Percentiles rank a stretch among this genome's conserved stretches.
Conservation (phyloP, 345 rosid genomes). For the Sonneratia alba region DNA sequence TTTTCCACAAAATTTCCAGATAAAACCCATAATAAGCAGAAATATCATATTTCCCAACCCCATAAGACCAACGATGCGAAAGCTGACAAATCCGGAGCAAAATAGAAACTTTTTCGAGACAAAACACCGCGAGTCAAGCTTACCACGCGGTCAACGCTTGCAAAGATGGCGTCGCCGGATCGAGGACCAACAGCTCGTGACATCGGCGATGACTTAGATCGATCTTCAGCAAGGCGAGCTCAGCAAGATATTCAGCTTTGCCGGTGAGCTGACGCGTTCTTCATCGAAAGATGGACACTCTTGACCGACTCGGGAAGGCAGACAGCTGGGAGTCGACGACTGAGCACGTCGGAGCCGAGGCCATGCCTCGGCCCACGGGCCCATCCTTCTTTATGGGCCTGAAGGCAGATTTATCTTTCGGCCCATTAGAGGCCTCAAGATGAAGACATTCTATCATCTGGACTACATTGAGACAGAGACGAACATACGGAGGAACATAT, state of each 20-base stretch:
- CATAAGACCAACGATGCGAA: not conserved
- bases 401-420: no score
- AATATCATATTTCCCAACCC: not conserved
- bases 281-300: no score
- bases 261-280: not conserved
- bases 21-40: not conserved
- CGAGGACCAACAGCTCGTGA: constrained; percentile 56
- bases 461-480: not conserved
- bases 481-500: not conserved
- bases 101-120: not conserved
- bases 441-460: no score
- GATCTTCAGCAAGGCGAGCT: not conserved
- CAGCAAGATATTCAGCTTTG: not conserved
- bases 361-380: no score
- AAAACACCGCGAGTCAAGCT: not conserved
- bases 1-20: not conserved
- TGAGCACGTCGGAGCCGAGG: no score
- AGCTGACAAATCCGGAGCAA: not conserved
- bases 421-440: no score
- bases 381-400: no score
- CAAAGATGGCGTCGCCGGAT: constrained; percentile 91
- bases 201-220: not conserved
- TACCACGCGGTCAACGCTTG: constrained; percentile 83
- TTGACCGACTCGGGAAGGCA: no score
- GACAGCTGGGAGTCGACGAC: no score